Evolutionary conservation across 2,329 filamentous ascomycete genomes (phyloP), one percentile per base, ranked within the genome.

Genomic region (Dactylellina drechsleri): DNA sequence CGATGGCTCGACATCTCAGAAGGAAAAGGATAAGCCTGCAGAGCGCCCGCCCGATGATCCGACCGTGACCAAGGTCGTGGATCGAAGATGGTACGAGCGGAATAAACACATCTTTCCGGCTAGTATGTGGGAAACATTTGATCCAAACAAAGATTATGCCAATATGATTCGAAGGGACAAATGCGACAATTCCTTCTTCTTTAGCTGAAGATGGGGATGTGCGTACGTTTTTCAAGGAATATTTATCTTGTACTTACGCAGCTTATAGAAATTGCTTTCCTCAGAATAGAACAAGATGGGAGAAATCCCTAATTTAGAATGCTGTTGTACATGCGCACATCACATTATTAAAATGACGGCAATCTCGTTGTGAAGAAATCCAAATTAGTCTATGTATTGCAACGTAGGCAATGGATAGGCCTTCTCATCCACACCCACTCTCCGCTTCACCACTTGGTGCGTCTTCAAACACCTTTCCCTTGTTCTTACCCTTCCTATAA

Each of bases 51-150:
- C 72, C 12, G 91, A 95, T 76, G 93, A 98, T 79, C 89, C 93
- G 0, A 87, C 87, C 2, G 83, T 91, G 76, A 98, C 94, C 2
- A 98, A 97, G 81, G 93, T 99, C 2, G 94, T 99, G 2, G 94
- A 99, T 83, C 87, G 95, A 74, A 86, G 95, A 74, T 99, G 95
- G 95, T 99, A 97, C 81, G 93, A 97, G 84, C 88, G 90, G 80
- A 97, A 98, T 82, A 99, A 98, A 83, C 95, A 99, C 82, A 98
- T 99, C 70, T 99, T 94, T 81, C 95, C 95, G 0, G 94, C 94
- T 18, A 98, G 92, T 81, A 87, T 94, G 54, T 99, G 95, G 95
- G 92, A 93, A 79, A 91, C 96, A 77, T 99, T 96, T 81, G 93
- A 97, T 78, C 91, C 93, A 0, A 92, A 92, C 76, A 92, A 91